Evolutionary conservation across 1,284 basidiomycete species (phyloP).

Genomic region (Pseudozyma thailandica): DNA sequence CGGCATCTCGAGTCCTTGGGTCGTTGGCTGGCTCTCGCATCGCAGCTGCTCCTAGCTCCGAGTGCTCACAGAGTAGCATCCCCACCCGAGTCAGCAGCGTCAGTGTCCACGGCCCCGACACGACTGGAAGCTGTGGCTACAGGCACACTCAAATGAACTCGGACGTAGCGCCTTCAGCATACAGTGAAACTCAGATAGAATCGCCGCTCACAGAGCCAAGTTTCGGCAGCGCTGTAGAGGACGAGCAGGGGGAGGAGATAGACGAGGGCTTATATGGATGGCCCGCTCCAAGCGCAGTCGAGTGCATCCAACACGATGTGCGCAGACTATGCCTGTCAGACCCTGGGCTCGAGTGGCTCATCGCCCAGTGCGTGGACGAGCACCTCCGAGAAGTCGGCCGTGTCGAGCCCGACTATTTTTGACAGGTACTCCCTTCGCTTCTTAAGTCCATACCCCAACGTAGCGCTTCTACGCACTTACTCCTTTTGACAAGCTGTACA

Average conservation of each 20-base stretch:
- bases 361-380: slow-evolving; percentile 18
- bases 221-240: not conserved
- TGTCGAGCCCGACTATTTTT: not conserved
- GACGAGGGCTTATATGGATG: slow-evolving; percentile 17
- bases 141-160: no score
- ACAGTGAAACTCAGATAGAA: not conserved
- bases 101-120: no score
- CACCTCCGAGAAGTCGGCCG: slow-evolving; percentile 1
- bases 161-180: no score
- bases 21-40: not conserved
- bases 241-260: not conserved
- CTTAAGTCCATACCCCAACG: no score
- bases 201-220: not conserved
- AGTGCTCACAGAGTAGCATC: not conserved
- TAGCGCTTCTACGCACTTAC: no score
- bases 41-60: not conserved
- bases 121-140: no score
- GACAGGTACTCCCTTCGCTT: no score
- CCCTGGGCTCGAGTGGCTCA: slow-evolving; percentile 15
- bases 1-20: not conserved
- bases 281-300: slow-evolving; percentile 28
- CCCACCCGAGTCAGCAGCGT: not conserved
- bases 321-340: slow-evolving; percentile 21
- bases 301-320: slow-evolving; percentile 24
- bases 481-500: no score